Base-by-base conservation (phyloP, 257 asterid species). In the Nicotiana undulata region DNA sequence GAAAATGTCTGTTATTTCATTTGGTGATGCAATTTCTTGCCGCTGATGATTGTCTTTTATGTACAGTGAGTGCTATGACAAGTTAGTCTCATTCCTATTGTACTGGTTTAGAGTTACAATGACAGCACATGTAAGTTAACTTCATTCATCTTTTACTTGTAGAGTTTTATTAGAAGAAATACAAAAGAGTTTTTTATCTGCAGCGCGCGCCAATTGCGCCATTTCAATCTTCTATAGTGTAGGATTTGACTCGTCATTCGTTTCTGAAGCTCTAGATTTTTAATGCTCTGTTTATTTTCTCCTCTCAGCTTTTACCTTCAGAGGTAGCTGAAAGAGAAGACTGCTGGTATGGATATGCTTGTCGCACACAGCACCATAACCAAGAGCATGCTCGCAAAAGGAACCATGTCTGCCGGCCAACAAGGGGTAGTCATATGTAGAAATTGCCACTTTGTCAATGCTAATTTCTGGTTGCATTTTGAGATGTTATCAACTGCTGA, bases 331-430 rank as follows among this genome's bases (percentile, higher is more conserved):
- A 89, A 84, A 88, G 99, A 72, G 90, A 89, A 79, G 89, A 96
- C 85, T 96, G 99, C 89, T 96, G 99, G 99, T 96, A 93, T 11
- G 99, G 99, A 72, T 91, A 89, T 81, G 88, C 91, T 68, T 96
- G 99, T 85, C 87, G 99, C 75, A 94, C 99, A 37, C 99, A 96
- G 75, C 98, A 96, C 85, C 97, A 92, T 72, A 94, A 88, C 16
- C 97, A 90, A 81, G 97, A 96, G 65, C 99, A 96, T 74, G 99
- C 98, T 46, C 92, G 93, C 7, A 96, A 83, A 89, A 88, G 95
- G 87, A 96, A 96, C 88, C 99, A 96, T 31, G 97, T 94, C 4
- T 96, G 99, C 87, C 95, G 97, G 67, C 98, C 99, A 40, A 94
- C 97, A 0, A 85, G 99, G 91, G 98, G 97, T 84, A 75, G 79